Evolutionary conservation across 345 rosid species (phyloP), one percentile per base, ranked within the genome.

Genomic region (Pelargonium nanum): DNA sequence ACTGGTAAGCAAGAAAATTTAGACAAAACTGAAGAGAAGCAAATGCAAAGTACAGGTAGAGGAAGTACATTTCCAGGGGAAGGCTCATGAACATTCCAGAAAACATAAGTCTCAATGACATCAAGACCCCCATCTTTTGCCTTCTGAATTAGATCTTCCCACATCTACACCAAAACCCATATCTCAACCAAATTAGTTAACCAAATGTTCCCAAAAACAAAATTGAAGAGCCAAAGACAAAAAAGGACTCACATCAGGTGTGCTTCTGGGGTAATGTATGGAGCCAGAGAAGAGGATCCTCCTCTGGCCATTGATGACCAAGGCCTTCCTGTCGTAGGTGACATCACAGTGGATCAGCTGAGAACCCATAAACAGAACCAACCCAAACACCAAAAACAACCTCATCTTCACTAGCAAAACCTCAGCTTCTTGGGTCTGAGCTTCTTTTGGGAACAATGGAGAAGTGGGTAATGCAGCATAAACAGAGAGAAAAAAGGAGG

Each of bases 41-140:
- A 7, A 54, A 61, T 26, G 55, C 23, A 32, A 13, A 21, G 24
- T 1, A 30, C 24, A 40, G 70, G 30, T 48, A 65, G 40, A 54
- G 20, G 1, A 15, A 67, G 56, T 86, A 94, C 99, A 70, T 86
- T 83, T 75, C 99, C 97, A 65, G 82, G 97, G 77, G 95, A 72
- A 24, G 96, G 97, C 75, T 94, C 99, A 56, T 94, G 99, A 65
- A 90, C 96, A 76, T 94, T 94, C 99, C 99, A 94, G 66, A 94
- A 94, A 0, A 94, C 97, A 69, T 94, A 94, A 64, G 99, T 94
- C 72, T 94, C 99, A 57, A 94, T 77, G 62, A 88, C 97, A 78
- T 94, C 99, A 6, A 94, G 23, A 8, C 97, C 99, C 66, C 97
- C 99, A 63, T 88, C 85, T 72, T 90, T 94, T 3, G 99, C 99